Base-by-base conservation (phyloP, 73 alveolate genomes). In the Paraurostyla sp. region DNA sequence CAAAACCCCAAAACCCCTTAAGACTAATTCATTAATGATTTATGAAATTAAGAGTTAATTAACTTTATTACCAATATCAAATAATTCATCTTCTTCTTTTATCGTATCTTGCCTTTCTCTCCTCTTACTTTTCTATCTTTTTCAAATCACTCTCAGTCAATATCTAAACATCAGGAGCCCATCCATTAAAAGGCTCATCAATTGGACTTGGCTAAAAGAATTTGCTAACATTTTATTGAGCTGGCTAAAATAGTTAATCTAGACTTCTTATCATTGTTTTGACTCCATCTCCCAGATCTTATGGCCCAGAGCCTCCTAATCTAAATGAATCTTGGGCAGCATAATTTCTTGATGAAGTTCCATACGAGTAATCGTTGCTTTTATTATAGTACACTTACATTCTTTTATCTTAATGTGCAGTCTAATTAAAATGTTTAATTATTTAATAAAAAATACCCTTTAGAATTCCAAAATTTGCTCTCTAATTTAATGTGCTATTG, bases 111-210 rank as follows among this genome's bases (percentile, higher is more conserved):
- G 83, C 81, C 76, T 95, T 76, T 49, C 98, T 71, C 81, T 95
- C 98, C 73, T 92, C 97, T 73, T 92, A 86, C 90, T 92, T 92
- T 87, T 95, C 98, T 23, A 90, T 76, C 82, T 95, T 95, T 83
- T 85, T 91, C 36, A 95, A 56, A 59, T 95, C 98, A 48, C 80
- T 90, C 42, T 90, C 95, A 32, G 88, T 73, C 42, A 95, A 76
- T 57, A 92, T 91, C 76, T 90, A 75, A 18, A 95, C 94, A 49
- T 86, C 93, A 0, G 98, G 98, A 30, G 92, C 94, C 98, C 98
- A 95, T 87, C 92, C 95, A 23, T 88, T 76, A 29, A 91, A 83
- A 0, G 90, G 92, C 27, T 91, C 93, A 56, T 89, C 92, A 69
- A 92, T 89, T 54, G 89, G 95, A 56, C 95, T 92, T 29, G 89